Conservation (phyloP, 1,139 yeast species). For the Casaregolazyma lundiana region DNA sequence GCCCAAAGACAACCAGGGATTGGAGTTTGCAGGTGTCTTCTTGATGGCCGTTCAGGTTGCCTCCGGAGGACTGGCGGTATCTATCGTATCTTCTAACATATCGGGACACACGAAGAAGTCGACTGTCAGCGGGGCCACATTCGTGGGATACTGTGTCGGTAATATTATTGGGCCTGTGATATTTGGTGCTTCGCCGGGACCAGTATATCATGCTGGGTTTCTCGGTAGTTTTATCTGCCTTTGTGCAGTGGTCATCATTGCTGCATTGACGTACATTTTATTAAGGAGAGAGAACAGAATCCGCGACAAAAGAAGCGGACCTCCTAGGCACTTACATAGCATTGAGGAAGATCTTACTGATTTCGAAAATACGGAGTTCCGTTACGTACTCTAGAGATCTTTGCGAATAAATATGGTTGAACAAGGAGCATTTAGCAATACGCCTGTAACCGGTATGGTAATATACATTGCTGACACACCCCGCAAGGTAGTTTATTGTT, state of each 20-base stretch:
- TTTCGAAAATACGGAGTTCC: conserved; percentile 54
- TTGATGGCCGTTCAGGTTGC: conserved; percentile 43
- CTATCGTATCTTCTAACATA: conserved; percentile 31
- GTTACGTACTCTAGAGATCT: too few relatives aligned
- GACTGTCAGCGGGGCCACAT: conserved; percentile 40
- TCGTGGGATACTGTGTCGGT: conserved; percentile 53
- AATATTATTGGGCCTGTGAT: conserved; percentile 54
- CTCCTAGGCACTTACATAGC: conserved; percentile 21
- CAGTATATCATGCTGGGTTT: conserved; percentile 33
- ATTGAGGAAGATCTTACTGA: conserved; percentile 63
- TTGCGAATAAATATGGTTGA: too few relatives aligned
- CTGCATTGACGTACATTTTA: neutral
- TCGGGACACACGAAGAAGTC: conserved; percentile 55
- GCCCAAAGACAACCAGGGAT: conserved; percentile 19
- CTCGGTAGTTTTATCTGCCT: conserved; percentile 44
- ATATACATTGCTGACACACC: too few relatives aligned
- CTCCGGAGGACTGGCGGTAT: neutral
- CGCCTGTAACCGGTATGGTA: too few relatives aligned
- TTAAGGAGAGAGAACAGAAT: conserved; percentile 31
- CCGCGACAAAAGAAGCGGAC: conserved; percentile 18
- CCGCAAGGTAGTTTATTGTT: too few relatives aligned
- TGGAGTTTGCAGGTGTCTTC: conserved; percentile 39
- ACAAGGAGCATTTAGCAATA: too few relatives aligned
- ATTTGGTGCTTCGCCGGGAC: conserved; percentile 46
- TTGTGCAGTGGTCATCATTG: conserved; percentile 28